A percentile compares a stretch with the other conserved stretches of the same genome.
phyloP scores from a whole-genome alignment of 1,139 yeast genomes.

The Meyerozyma sp. region DNA sequence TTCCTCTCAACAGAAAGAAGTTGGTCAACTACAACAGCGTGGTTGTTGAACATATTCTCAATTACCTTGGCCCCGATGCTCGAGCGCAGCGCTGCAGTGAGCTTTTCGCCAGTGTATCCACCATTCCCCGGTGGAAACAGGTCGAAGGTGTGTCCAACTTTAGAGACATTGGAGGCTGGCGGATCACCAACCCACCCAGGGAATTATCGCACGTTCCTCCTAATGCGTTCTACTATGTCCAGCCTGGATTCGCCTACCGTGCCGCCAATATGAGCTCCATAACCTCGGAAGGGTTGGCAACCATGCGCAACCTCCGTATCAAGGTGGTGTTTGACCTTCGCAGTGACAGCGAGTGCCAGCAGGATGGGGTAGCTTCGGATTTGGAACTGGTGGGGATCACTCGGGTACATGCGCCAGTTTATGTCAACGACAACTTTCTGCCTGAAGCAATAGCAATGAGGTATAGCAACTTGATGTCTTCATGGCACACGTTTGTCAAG shows the following conservation, averaged over 20 bases:
- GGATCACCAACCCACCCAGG: slow-evolving; percentile 29
- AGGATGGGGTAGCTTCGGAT: slow-evolving; percentile 41
- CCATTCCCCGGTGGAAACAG: slow-evolving; percentile 49
- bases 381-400: slow-evolving; percentile 38
- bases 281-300: slow-evolving; percentile 40
- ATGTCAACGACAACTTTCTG: slow-evolving; percentile 50
- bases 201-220: slow-evolving; percentile 6
- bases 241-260: slow-evolving; percentile 54
- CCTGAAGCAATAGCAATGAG: slow-evolving; percentile 62
- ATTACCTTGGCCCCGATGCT: slow-evolving; percentile 46
- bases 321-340: slow-evolving; percentile 65
- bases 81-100: slow-evolving; percentile 50
- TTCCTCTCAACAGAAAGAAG: slow-evolving; percentile 42
- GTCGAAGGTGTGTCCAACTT: slow-evolving; percentile 70
- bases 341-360: slow-evolving; percentile 52
- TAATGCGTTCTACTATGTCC: slow-evolving; percentile 32
- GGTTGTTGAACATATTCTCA: slow-evolving; percentile 48
- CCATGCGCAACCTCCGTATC: slow-evolving; percentile 43
- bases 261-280: slow-evolving; percentile 56
- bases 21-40: slow-evolving; percentile 51
- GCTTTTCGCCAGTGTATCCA: slow-evolving; percentile 30
- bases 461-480: slow-evolving; percentile 51
- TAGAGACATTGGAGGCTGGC: slow-evolving; percentile 81
- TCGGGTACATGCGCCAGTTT: slow-evolving; percentile 59
- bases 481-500: slow-evolving; percentile 58